Conservation (phyloP, 306 rosid species). For the Pterocarpus macrocarpus region DNA sequence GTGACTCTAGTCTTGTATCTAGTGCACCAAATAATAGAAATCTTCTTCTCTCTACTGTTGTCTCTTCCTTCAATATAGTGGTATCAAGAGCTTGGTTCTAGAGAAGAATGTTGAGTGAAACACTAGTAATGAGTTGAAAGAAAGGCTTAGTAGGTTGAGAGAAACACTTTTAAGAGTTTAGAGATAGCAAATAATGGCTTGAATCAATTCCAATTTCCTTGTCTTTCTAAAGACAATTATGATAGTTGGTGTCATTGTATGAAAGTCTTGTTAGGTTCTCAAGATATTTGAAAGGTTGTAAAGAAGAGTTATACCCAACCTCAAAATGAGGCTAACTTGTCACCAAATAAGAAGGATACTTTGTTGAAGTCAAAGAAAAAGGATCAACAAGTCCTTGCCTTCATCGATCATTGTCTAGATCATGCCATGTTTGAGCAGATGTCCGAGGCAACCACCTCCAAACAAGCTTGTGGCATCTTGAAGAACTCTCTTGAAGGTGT, state of each 20-base stretch:
- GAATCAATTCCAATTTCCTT: neutral
- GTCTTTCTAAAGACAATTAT: neutral
- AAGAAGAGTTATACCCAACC: neutral
- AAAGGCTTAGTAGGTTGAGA: too few species aligned
- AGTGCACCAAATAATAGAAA: too few species aligned
- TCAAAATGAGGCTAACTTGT: neutral
- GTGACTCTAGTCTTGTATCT: too few species aligned
- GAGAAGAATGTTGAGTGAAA: too few species aligned
- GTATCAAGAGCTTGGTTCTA: too few species aligned
- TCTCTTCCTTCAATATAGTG: too few species aligned
- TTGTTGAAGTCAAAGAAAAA: neutral
- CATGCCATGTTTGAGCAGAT: neutral
- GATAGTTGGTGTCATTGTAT: neutral
- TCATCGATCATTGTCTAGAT: neutral
- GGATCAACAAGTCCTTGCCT: too few species aligned
- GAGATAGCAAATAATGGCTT: neutral
- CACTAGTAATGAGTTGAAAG: too few species aligned
- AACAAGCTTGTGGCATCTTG: neutral
- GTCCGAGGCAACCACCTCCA: neutral
- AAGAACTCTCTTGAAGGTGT: neutral
- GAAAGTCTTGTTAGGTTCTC: too few species aligned
- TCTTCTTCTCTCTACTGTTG: too few species aligned
- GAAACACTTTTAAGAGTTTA: too few species aligned
- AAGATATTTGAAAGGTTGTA: neutral
- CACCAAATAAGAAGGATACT: neutral